These are phyloP conservation scores for Russula virescens DNA, from an alignment of 768 basidiomycete genomes.

Conservation along the genomic window DNA sequence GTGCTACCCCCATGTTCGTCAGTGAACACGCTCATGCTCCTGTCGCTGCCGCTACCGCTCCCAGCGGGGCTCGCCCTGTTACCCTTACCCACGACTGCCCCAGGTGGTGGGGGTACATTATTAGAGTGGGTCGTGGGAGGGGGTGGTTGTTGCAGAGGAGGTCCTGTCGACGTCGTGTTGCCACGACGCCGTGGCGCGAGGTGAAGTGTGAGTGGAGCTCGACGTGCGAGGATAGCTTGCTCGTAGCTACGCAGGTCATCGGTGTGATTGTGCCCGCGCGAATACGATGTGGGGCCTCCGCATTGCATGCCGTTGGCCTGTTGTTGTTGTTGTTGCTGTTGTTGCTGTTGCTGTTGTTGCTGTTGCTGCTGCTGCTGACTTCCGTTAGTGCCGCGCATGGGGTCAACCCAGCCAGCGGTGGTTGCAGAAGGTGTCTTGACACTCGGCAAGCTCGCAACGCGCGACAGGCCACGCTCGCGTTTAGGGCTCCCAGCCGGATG, in stretches of 20 bases:
- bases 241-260: conserved; percentile 71
- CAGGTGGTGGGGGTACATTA: background rate
- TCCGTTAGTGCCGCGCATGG: conserved; percentile 13
- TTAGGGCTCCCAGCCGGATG: conserved; percentile 25
- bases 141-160: background rate
- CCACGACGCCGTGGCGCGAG: conserved; percentile 40
- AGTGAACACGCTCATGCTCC: conserved; percentile 5
- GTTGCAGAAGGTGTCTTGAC: conserved; percentile 54
- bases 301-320: background rate
- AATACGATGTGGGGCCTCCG: conserved; percentile 13
- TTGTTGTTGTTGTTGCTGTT: no score
- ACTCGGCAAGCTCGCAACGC: conserved; percentile 65
- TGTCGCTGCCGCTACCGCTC: conserved; percentile 24
- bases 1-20: conserved; percentile 10
- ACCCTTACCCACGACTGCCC: background rate
- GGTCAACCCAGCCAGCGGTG: conserved; percentile 16
- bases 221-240: conserved; percentile 67
- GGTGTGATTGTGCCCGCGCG: conserved; percentile 32
- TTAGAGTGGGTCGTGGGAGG: background rate
- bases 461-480: conserved; percentile 38
- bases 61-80: conserved; percentile 20
- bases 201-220: conserved; percentile 53
- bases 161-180: conserved; percentile 18
- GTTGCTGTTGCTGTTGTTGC: background rate
- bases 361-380: background rate